Percentiles rank a stretch among this genome's conserved stretches.
phyloP scores from a whole-genome alignment of 495 filamentous ascomycete species.

The Annulohypoxylon bovei region DNA sequence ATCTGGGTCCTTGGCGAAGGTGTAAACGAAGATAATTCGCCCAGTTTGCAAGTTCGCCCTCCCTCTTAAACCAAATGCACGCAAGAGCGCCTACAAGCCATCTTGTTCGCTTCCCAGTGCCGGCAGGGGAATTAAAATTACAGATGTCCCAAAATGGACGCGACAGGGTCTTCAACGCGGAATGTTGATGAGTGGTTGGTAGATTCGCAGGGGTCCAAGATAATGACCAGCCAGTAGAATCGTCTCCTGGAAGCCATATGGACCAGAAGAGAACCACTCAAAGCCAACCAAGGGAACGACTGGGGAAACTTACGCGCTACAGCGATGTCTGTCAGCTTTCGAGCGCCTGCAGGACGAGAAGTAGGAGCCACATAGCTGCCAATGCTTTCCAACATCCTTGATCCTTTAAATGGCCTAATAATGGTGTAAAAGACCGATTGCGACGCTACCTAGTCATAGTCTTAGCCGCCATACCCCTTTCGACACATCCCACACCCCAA shows the following conservation, averaged over 20 bases:
- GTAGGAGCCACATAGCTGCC: constrained; percentile 21
- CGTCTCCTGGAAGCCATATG: constrained; percentile 11
- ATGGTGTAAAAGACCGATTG: constrained; percentile 42
- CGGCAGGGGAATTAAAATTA: constrained; percentile 34
- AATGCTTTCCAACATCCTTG: constrained; percentile 11
- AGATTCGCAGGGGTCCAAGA: constrained; percentile 28
- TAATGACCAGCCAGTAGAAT: constrained; percentile 31
- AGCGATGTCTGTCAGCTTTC: constrained; percentile 28
- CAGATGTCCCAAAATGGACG: constrained; percentile 25
- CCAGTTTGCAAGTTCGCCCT: neutral
- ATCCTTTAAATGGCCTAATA: constrained; percentile 34
- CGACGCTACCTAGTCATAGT: constrained; percentile 33
- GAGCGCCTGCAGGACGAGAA: constrained; percentile 18
- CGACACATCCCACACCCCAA: constrained; percentile 22
- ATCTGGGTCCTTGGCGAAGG: constrained; percentile 12
- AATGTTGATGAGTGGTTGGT: constrained; percentile 30
- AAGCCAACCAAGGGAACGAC: constrained; percentile 16
- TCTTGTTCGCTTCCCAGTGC: constrained; percentile 19
- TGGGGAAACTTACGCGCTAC: constrained; percentile 28
- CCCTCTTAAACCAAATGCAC: neutral
- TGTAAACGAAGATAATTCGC: constrained; percentile 9
- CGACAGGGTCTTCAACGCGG: constrained; percentile 17
- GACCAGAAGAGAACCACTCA: constrained; percentile 8
- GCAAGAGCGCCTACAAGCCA: constrained; percentile 5
- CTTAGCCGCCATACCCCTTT: constrained; percentile 42